Conservation (phyloP, 768 basidiomycete species). For the Hemileccinum rubropunctum region DNA sequence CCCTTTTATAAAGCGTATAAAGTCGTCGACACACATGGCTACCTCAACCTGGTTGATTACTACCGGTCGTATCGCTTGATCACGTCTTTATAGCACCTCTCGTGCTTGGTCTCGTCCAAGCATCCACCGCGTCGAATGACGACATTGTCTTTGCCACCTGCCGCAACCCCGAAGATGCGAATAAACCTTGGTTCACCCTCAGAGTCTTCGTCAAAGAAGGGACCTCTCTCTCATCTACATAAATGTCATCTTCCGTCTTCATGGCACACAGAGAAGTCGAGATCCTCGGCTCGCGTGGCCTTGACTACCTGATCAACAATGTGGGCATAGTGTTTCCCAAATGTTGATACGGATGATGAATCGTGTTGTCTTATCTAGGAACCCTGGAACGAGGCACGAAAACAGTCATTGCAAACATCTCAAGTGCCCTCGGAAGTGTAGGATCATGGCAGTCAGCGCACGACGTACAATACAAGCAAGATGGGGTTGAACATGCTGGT, state of each 20-base stretch:
- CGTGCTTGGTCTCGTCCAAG: not conserved
- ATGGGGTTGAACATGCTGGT: slow-evolving; percentile 18
- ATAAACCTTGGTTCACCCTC: slow-evolving; percentile 19
- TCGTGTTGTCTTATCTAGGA: no score
- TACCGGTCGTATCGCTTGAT: no score
- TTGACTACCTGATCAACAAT: slow-evolving; percentile 37
- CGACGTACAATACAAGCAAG: slow-evolving; percentile 36
- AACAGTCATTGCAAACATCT: slow-evolving; percentile 33
- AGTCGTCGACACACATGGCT: no score
- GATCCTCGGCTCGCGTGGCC: slow-evolving; percentile 11
- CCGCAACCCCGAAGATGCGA: slow-evolving; percentile 24
- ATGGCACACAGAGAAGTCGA: no score
- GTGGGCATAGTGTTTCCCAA: no score
- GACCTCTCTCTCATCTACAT: not conserved
- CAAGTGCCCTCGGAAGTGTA: slow-evolving; percentile 34
- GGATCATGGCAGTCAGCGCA: slow-evolving; percentile 26
- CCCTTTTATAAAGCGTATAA: no score
- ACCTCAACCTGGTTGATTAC: no score
- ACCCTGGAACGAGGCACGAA: slow-evolving; percentile 31
- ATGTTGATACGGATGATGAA: no score
- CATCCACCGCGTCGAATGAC: slow-evolving; percentile 19
- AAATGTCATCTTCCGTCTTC: no score
- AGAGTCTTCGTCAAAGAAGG: not conserved
- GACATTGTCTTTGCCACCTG: slow-evolving; percentile 32
- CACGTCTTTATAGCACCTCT: no score